Percentiles rank a stretch among this genome's conserved stretches.
Conservation (phyloP, 495 filamentous ascomycete genomes). For the Lasiosphaeria ovina region DNA sequence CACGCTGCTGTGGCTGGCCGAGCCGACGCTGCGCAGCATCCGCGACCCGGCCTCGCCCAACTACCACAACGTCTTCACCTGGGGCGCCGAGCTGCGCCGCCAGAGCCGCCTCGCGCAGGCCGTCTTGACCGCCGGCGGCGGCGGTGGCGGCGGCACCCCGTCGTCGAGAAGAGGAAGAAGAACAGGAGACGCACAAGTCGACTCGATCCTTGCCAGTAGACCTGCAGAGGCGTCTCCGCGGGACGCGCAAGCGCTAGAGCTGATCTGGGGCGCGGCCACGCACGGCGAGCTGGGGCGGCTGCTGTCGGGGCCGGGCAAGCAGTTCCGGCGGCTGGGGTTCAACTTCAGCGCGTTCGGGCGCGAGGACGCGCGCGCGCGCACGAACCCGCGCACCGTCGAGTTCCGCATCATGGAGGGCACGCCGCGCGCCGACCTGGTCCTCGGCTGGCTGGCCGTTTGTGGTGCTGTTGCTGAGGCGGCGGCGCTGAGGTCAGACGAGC, state of each 20-base stretch:
- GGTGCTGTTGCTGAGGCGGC: slow-evolving; percentile 23
- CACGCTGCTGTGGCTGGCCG: slow-evolving; percentile 30
- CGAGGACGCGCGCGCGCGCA: slow-evolving; percentile 31
- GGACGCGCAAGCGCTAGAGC: slow-evolving; percentile 17
- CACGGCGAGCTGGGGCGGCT: slow-evolving; percentile 26
- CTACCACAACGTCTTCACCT: slow-evolving; percentile 30
- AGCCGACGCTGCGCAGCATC: slow-evolving; percentile 31
- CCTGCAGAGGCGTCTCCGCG: neutral
- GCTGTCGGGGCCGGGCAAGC: slow-evolving; percentile 25
- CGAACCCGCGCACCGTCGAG: slow-evolving; percentile 31
- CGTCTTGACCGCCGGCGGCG: neutral
- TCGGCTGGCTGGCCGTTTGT: slow-evolving; percentile 31
- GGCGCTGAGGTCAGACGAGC: slow-evolving; percentile 12
- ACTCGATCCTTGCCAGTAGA: neutral
- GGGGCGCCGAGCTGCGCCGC: slow-evolving; percentile 28
- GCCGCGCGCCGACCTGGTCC: slow-evolving; percentile 15
- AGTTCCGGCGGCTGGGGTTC: slow-evolving; percentile 31
- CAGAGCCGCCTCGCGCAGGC: slow-evolving; percentile 26
- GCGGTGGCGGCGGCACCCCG: neutral
- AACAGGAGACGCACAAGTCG: slow-evolving; percentile 16
- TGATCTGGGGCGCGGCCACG: slow-evolving; percentile 24
- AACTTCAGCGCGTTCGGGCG: slow-evolving; percentile 36
- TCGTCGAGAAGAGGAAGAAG: neutral
- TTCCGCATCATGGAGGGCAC: slow-evolving; percentile 38
- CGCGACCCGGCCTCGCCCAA: slow-evolving; percentile 33